Conservation (phyloP, 2,329 filamentous ascomycete genomes). For the Diplodia sapinea region DNA sequence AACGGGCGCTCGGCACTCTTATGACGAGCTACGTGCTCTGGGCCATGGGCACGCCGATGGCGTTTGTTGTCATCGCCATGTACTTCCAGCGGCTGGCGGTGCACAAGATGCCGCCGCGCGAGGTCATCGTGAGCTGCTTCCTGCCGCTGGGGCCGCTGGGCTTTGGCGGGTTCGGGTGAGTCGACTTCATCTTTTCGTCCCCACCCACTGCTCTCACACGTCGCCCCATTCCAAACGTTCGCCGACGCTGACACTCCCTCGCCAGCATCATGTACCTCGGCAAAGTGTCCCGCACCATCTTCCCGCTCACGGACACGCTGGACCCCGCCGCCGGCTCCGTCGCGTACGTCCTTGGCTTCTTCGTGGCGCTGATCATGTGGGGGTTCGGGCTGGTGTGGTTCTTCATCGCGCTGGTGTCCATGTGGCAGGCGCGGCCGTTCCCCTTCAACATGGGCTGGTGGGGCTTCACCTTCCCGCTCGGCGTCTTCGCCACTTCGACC, state of each 20-base stretch:
- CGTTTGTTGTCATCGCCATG: slow-evolving; percentile 64
- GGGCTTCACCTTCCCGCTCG: slow-evolving; percentile 62
- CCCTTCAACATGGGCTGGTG: slow-evolving; percentile 66
- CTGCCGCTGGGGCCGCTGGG: slow-evolving; percentile 68
- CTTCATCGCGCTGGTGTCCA: slow-evolving; percentile 54
- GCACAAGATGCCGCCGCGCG: slow-evolving; percentile 65
- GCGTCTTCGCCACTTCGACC: slow-evolving; percentile 56
- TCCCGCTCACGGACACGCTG: slow-evolving; percentile 45
- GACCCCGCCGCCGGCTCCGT: slow-evolving; percentile 52
- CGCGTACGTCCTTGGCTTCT: slow-evolving; percentile 61
- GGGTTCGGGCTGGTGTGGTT: slow-evolving; percentile 59
- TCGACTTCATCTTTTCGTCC: no score
- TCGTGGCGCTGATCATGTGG: slow-evolving; percentile 59
- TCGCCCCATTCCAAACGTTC: no score
- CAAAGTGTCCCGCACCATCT: slow-evolving; percentile 48
- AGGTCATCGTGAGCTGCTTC: slow-evolving; percentile 69
- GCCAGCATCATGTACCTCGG: slow-evolving; percentile 49
- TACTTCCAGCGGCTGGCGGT: slow-evolving; percentile 71
- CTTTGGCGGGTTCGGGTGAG: slow-evolving; percentile 61
- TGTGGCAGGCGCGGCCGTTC: slow-evolving; percentile 47
- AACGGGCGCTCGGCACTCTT: slow-evolving; percentile 64
- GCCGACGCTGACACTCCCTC: not conserved
- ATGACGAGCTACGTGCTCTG: slow-evolving; percentile 69
- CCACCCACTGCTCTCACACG: no score
- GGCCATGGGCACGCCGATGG: slow-evolving; percentile 65